Base-by-base conservation (phyloP, 129 eudicot species). In the Artemisia argyi region DNA sequence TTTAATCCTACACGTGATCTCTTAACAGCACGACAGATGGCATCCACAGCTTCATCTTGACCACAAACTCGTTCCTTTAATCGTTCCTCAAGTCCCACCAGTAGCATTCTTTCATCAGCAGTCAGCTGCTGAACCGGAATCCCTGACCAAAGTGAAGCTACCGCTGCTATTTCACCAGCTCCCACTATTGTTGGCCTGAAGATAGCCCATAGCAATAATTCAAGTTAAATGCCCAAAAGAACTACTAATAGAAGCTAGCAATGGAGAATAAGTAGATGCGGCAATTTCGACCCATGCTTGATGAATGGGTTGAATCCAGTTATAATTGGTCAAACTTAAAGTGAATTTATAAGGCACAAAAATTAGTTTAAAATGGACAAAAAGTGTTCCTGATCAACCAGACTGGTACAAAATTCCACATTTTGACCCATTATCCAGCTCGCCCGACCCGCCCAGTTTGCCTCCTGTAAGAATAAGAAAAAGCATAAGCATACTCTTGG, bases 111-210 rank as follows among this genome's bases (percentile, higher is more conserved):
- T 73, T 92, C 97, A 73, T 89, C 89, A 5, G 79, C 91, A 62
- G 90, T 84, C 20, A 89, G 83, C 73, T 92, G 86, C 64, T 86
- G 81, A 73, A 92, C 68, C 0, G 97, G 97, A 82, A 89, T 86
- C 62, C 97, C 97, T 3, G 97, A 84, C 97, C 96, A 89, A 32
- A 88, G 60, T 32, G 97, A 86, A 69, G 96, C 97, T 78, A 92
- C 97, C 55, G 85, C 88, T 32, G 95, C 97, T 78, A 91, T 84
- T 42, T 91, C 97, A 79, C 75, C 85, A 49, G 95, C 83, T 64
- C 97, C 95, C 71, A 91, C 92, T 73, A 88, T 79, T 7, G 53
- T 52, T 32, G 81, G 76, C 68, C 97, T 88, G 74, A 52, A 80
- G 59, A 39, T 69, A 48, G 14, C 42, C 26, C 50, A 71, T 58